Evolutionary conservation across 345 rosid species (phyloP).

Genomic region (Ailanthus altissimus): DNA sequence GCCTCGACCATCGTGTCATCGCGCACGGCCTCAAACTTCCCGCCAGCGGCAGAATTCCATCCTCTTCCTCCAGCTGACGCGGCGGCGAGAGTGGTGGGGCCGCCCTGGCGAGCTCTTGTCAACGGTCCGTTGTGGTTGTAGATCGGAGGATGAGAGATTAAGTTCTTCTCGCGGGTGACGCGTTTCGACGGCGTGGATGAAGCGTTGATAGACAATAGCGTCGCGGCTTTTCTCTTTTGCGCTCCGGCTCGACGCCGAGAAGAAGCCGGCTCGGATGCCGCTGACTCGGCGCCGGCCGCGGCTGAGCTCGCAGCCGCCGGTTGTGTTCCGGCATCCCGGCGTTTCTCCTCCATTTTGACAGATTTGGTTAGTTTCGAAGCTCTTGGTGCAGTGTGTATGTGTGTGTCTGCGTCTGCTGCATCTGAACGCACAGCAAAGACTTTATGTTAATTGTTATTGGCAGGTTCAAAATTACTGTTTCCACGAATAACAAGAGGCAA

Average conservation of each 20-base stretch:
- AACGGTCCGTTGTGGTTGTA: constrained; percentile 91
- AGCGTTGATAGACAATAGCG: constrained; percentile 43
- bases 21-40: constrained; percentile 35
- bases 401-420: not conserved
- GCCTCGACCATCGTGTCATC: constrained; percentile 31
- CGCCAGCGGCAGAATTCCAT: constrained; percentile 23
- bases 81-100: constrained; percentile 43
- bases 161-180: constrained; percentile 76
- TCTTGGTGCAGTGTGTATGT: not conserved
- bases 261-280: constrained; percentile 59
- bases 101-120: constrained; percentile 86
- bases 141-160: constrained; percentile 53
- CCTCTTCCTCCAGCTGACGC: constrained; percentile 19
- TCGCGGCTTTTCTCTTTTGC: constrained; percentile 68
- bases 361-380: not conserved
- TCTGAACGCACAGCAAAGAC: not conserved
- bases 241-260: constrained; percentile 75
- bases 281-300: constrained; percentile 41
- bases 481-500: not conserved
- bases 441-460: not conserved
- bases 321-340: constrained; percentile 53
- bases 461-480: not conserved
- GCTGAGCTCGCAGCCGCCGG: constrained; percentile 36
- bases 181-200: constrained; percentile 70
- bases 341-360: constrained; percentile 57